A percentile compares a stretch with the other conserved stretches of the same genome.
These are phyloP conservation scores for slime mould (Dictyostelium discoideum) DNA, from an alignment of 78 protist genomes.

Conservation along the genomic window dicty_2.7 NC_007090.3:3782501-3783000, in stretches of 20 bases:
- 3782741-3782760: constrained; percentile 18
- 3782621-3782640: neutral
- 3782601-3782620: no score
- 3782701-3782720: neutral
- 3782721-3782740: neutral
- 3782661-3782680: neutral
- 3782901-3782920: constrained; percentile 33
- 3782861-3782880: constrained; percentile 26
- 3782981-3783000: no score
- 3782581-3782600: no score
- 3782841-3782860: constrained; percentile 43
- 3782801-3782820: constrained; percentile 18
- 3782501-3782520: no score
- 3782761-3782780: neutral
- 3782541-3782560: no score
- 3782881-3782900: neutral
- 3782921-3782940: constrained; percentile 52
- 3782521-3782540: no score
- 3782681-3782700: neutral
- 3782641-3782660: neutral
- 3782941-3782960: neutral
- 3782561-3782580: no score
- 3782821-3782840: constrained; percentile 13
- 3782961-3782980: neutral
- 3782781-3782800: constrained; percentile 10